These are phyloP conservation scores for Nitzschia putrida DNA, from an alignment of 108 stramenopile species.

Conservation along the genomic window DNA sequence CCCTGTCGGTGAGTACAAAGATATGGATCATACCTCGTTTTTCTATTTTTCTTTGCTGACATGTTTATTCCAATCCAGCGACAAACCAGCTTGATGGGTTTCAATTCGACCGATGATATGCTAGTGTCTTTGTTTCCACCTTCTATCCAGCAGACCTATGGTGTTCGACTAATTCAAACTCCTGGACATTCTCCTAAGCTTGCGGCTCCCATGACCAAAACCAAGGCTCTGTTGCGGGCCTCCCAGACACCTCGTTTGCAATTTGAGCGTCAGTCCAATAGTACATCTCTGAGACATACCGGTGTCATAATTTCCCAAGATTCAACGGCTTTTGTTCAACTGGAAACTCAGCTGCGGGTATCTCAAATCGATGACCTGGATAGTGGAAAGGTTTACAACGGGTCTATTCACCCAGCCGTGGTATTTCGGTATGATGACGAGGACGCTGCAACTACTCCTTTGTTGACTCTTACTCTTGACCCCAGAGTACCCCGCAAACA, in stretches of 20 bases:
- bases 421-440: slow-evolving; percentile 73
- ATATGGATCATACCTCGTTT: neutral
- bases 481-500: slow-evolving; percentile 30
- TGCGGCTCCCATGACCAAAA: slow-evolving; percentile 49
- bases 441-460: slow-evolving; percentile 49
- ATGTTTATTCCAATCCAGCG: slow-evolving; percentile 10
- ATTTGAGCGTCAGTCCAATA: slow-evolving; percentile 27
- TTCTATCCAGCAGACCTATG: slow-evolving; percentile 58
- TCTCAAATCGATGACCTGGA: slow-evolving; percentile 57
- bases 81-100: slow-evolving; percentile 63
- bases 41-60: neutral
- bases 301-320: slow-evolving; percentile 33
- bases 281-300: slow-evolving; percentile 40
- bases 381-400: slow-evolving; percentile 50
- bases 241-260: slow-evolving; percentile 59
- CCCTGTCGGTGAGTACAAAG: slow-evolving; percentile 38
- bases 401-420: slow-evolving; percentile 63
- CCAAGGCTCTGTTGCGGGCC: slow-evolving; percentile 55
- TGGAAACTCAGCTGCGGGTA: slow-evolving; percentile 76
- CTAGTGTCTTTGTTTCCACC: slow-evolving; percentile 60
- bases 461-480: slow-evolving; percentile 67
- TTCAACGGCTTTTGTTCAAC: slow-evolving; percentile 37
- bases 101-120: slow-evolving; percentile 52
- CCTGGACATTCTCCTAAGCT: slow-evolving; percentile 6
- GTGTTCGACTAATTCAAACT: slow-evolving; percentile 38